These are phyloP conservation scores for Trichoderma sp. DNA, from an alignment of 2,329 filamentous ascomycete species.

Conservation along the genomic window DNA sequence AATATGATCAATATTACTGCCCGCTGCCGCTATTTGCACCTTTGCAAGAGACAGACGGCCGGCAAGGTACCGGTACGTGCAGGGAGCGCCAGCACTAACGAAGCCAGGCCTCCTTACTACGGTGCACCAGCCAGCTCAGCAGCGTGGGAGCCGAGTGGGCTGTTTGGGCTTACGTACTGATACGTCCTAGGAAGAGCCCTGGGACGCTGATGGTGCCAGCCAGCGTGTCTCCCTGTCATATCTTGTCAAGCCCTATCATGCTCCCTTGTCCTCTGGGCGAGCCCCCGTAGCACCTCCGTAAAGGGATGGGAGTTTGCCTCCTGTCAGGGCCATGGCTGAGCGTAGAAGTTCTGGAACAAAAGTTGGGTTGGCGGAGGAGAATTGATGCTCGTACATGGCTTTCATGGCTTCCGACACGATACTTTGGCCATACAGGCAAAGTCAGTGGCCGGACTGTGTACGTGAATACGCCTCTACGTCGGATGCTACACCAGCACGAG, in stretches of 20 bases:
- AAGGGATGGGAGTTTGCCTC: constrained; percentile 19
- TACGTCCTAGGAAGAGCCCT: constrained; percentile 3
- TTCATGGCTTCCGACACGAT: neutral
- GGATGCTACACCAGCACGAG: neutral
- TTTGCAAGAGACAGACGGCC: neutral
- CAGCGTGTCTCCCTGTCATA: constrained; percentile 7
- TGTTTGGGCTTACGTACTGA: constrained; percentile 24
- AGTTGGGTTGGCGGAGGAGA: constrained; percentile 8
- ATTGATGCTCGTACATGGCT: neutral
- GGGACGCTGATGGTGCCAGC: constrained; percentile 11
- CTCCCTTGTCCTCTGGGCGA: neutral
- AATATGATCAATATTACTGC: neutral
- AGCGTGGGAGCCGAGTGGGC: constrained; percentile 10
- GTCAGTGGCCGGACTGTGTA: neutral
- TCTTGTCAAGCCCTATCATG: constrained; percentile 14
- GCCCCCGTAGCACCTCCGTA: neutral
- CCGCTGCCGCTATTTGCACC: neutral
- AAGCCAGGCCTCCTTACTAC: constrained; percentile 2
- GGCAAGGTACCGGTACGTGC: constrained; percentile 4
- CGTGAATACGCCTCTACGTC: neutral
- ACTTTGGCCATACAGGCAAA: neutral
- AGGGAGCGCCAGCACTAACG: constrained; percentile 20
- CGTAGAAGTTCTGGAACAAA: neutral
- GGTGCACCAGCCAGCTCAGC: constrained; percentile 23
- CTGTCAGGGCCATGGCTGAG: constrained; percentile 9